phyloP scores from a whole-genome alignment of 306 rosid genomes.

The Sicyos edulis region DNA sequence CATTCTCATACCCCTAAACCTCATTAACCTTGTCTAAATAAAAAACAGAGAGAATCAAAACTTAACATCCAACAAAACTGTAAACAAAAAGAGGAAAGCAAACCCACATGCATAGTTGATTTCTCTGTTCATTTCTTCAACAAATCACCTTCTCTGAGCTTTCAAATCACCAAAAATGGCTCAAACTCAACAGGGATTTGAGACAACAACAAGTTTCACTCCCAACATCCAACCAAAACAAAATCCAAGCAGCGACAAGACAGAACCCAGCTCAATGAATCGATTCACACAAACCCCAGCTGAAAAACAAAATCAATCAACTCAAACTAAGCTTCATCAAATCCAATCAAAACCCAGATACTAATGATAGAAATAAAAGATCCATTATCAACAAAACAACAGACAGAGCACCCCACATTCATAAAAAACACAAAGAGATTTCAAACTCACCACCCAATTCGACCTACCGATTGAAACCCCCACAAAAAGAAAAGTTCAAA shows the following conservation, averaged over 20 bases:
- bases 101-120: constrained; percentile 24
- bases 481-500: not conserved
- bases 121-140: not conserved
- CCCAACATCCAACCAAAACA: constrained; percentile 36
- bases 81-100: constrained; percentile 27
- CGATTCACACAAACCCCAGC: constrained; percentile 30
- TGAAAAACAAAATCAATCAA: constrained; percentile 22
- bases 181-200: not conserved
- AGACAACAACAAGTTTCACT: constrained; percentile 37
- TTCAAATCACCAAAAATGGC: constrained; percentile 40
- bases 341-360: constrained; percentile 20
- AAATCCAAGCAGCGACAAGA: constrained; percentile 36
- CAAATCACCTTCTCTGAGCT: constrained; percentile 26
- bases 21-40: constrained; percentile 12
- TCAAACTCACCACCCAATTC: constrained; percentile 15
- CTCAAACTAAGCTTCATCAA: not conserved
- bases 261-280: constrained; percentile 15
- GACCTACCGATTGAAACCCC: constrained; percentile 12
- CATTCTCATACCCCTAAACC: not conserved
- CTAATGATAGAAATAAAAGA: too few species aligned
- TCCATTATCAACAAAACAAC: too few species aligned
- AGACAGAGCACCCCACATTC: too few species aligned
- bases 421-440: not conserved
- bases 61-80: not conserved
- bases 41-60: not conserved